Conservation (phyloP, 164 flowering plant genomes). For the Umbilicus rupestris region DNA sequence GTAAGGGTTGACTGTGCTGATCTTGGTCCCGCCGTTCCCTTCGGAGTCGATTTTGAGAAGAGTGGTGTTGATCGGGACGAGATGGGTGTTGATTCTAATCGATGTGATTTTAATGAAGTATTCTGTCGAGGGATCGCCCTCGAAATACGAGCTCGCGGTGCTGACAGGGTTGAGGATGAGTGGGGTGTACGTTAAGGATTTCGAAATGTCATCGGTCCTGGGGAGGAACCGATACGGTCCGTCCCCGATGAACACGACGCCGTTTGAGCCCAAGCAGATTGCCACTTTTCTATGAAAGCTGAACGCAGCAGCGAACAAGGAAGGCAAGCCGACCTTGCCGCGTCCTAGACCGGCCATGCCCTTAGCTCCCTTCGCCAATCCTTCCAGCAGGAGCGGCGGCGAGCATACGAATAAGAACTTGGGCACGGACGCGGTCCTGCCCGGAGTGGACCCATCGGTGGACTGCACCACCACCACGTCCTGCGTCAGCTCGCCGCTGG, state of each 20-base stretch:
- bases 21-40: conserved; percentile 13
- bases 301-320: conserved; percentile 5
- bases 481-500: conserved; percentile 10
- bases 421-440: conserved; percentile 3
- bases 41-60: conserved; percentile 12
- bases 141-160: background rate
- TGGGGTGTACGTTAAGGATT: conserved; percentile 10
- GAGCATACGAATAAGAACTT: conserved; percentile 10
- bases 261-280: conserved; percentile 12
- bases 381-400: conserved; percentile 1
- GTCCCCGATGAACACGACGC: conserved; percentile 13
- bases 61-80: conserved; percentile 12
- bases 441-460: conserved; percentile 8
- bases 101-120: conserved; percentile 22
- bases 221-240: conserved; percentile 8
- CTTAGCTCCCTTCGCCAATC: conserved; percentile 12
- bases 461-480: conserved; percentile 11
- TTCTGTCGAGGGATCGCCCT: conserved; percentile 11
- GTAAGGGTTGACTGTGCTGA: conserved; percentile 36
- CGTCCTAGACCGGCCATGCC: conserved; percentile 18
- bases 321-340: conserved; percentile 5
- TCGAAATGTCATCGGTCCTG: background rate
- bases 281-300: conserved; percentile 12
- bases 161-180: conserved; percentile 17
- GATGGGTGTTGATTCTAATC: conserved; percentile 14